Evolutionary conservation across 441 rosid species (phyloP), one percentile per base, ranked within the genome.

Genomic region (Erodium chrysanthum): DNA sequence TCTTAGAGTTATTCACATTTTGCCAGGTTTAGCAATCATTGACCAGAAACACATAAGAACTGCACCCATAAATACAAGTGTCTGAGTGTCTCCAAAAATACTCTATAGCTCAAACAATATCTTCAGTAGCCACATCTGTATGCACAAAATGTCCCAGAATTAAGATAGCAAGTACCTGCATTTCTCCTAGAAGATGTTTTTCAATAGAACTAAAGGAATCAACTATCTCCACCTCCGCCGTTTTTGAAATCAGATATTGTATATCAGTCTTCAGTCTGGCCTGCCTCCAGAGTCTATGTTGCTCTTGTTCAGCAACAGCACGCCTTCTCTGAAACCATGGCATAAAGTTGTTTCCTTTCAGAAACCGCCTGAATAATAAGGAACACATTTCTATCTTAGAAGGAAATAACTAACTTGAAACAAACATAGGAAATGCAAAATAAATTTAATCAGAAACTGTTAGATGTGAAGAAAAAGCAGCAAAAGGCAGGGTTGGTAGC

Each of bases 281-380:
- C 73, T 83, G 80, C 84, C 83, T 87, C 97, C 97, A 94, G 68
- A 89, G 75, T 67, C 87, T 88, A 74, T 83, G 84, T 66, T 94
- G 99, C 73, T 94, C 96, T 75, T 86, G 93, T 83, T 91, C 87
- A 0, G 92, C 92, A 69, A 85, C 85, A 17, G 83, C 76, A 50
- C 88, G 91, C 71, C 96, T 80, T 80, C 97, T 83, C 73, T 81
- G 91, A 75, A 94, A 94, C 99, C 99, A 94, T 17, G 99, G 92
- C 81, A 81, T 70, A 80, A 94, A 94, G 78, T 94, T 94, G 27
- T 93, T 90, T 74, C 99, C 99, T 66, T 68, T 79, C 73, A 94
- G 75, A 82, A 94, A 94, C 79, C 91, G 85, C 89, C 99, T 94
- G 82, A 77, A 82, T 37, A 74, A 33, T 77, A 71, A 58, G 52